Evolutionary conservation across 345 rosid genomes (phyloP).

Genomic region (Syzygium grande): DNA sequence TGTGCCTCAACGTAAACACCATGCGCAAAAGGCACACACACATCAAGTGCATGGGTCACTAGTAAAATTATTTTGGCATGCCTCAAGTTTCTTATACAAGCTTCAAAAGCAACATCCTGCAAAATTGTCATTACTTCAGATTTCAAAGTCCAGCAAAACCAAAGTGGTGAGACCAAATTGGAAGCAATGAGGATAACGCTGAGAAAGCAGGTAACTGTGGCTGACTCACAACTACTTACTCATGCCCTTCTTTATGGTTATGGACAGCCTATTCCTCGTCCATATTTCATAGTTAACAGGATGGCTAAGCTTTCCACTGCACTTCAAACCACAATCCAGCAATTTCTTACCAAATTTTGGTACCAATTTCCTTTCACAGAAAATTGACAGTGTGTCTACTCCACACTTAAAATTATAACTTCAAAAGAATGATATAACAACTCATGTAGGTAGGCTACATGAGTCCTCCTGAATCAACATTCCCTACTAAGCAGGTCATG

Average conservation of each 20-base stretch:
- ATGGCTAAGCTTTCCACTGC: neutral
- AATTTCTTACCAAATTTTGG: neutral
- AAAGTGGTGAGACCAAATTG: neutral
- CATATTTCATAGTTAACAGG: neutral
- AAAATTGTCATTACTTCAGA: neutral
- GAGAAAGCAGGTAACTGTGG: neutral
- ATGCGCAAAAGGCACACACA: too few relatives aligned
- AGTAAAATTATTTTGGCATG: neutral
- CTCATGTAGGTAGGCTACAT: neutral
- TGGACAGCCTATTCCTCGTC: neutral
- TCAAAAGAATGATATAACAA: neutral
- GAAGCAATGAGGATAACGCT: neutral
- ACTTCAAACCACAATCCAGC: neutral
- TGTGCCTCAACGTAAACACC: neutral
- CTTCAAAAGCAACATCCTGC: neutral
- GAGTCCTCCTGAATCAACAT: neutral
- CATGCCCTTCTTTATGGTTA: neutral
- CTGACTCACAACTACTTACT: neutral
- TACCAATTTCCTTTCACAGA: neutral
- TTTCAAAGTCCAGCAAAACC: neutral
- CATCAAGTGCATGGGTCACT: neutral
- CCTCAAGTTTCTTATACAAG: neutral
- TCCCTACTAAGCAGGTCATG: neutral
- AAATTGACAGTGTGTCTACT: neutral
- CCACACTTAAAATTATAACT: neutral